phyloP scores from a whole-genome alignment of 805 yeast genomes.

The Blastobotrys peoriensis region DNA sequence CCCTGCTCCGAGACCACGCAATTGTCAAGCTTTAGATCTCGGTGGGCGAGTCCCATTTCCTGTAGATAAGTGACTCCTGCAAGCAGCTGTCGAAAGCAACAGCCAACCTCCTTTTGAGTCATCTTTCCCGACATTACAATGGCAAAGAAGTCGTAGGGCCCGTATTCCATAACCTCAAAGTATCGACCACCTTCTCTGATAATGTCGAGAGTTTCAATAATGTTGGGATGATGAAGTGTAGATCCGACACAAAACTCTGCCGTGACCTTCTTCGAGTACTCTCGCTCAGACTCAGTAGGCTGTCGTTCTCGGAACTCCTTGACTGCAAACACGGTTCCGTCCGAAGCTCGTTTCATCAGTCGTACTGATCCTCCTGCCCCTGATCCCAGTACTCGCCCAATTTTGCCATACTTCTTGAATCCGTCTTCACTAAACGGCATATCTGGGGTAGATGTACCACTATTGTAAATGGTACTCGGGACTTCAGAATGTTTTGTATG shows the following conservation, averaged over 20 bases:
- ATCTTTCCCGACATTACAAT: constrained; percentile 85
- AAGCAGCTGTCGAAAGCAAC: constrained; percentile 78
- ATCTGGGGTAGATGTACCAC: constrained; percentile 1
- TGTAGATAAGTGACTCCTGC: constrained; percentile 75
- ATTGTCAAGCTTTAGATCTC: constrained; percentile 89
- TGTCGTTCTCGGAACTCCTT: constrained; percentile 73
- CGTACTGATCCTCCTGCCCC: constrained; percentile 97
- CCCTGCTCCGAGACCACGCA: constrained; percentile 79
- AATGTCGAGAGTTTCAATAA: constrained; percentile 76
- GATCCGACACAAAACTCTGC: constrained; percentile 82
- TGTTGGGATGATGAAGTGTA: constrained; percentile 67
- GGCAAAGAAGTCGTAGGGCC: constrained; percentile 87
- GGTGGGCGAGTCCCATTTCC: constrained; percentile 77
- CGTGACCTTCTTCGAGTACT: constrained; percentile 71
- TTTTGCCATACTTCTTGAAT: constrained; percentile 63
- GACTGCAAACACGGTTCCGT: constrained; percentile 69
- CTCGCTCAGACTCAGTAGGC: constrained; percentile 55
- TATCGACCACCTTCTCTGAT: constrained; percentile 58
- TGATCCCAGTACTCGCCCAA: constrained; percentile 72
- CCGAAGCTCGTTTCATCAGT: constrained; percentile 56
- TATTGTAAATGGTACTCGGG: constrained; percentile 8
- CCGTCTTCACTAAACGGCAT: constrained; percentile 37
- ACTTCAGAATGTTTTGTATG: constrained; percentile 1
- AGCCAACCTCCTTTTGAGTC: constrained; percentile 61
- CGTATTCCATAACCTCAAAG: constrained; percentile 86